Base-by-base conservation (phyloP, 129 eudicot species). In the Flaveria linearis region DNA sequence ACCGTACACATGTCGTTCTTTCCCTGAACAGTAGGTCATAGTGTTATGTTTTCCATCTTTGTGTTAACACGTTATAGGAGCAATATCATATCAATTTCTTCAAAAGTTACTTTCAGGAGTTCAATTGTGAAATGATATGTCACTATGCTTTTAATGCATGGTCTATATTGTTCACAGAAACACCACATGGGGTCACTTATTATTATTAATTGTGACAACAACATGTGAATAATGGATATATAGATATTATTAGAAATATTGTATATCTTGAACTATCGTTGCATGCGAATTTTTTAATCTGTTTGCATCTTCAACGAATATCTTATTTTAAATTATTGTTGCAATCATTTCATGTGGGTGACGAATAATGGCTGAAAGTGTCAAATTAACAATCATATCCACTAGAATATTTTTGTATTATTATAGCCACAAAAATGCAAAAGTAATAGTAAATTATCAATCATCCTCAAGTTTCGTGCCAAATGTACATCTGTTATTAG, bases 401-500 rank as follows among this genome's bases (percentile, higher is more conserved):
- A 61, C 5, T 28, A 23, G 17, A 11, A 23, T 11, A 9, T 23
- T 58, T 58, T 58, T 4, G 39, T 16, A 25, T 58, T 58, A 58
- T 25, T 9, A 25, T 9, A 58, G 33, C 66, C 64, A 58, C 66
- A 4, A 23, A 23, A 57, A 23, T 58, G 13, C 66, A 58, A 23
- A 7, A 25, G 4, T 20, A 22, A 58, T 20, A 22, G 5, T 23
- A 12, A 23, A 25, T 3, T 60, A 58, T 11, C 9, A 13, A 23
- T 60, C 39, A 60, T 60, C 41, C 66, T 60, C n/a, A 60, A 25
- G 41, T 25, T 60, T 60, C 41, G 25, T 25, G 66, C 66, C 66
- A 60, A 3, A 12, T 60, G 66, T 60, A 9, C 16, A 57, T 14
- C 14, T 13, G 22, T 20, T 11, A 2, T 22, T 17, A 17, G 17